Conservation (phyloP, 805 yeast genomes). For the Cyberlindnera mrakii region DNA sequence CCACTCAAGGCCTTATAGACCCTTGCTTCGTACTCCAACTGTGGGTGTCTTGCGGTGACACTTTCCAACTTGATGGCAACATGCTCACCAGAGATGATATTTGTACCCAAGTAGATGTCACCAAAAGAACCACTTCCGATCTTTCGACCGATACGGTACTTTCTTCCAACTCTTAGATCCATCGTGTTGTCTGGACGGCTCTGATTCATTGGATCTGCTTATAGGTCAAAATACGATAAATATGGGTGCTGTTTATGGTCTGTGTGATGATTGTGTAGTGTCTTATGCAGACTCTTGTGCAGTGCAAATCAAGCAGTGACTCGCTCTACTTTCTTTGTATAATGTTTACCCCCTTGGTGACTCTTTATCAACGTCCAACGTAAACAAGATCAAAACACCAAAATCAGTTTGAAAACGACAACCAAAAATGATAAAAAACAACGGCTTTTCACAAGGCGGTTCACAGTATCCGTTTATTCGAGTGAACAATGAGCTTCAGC, state of each 20-base stretch:
- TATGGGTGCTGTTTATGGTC: background rate
- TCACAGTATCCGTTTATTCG: too few species aligned
- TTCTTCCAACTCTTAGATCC: conserved; percentile 90
- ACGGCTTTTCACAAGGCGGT: too few species aligned
- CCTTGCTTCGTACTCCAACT: conserved; percentile 92
- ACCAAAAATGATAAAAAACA: too few species aligned
- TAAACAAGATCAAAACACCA: too few species aligned
- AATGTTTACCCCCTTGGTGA: too few species aligned
- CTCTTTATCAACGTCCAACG: too few species aligned
- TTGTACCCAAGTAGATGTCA: conserved; percentile 89
- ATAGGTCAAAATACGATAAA: background rate
- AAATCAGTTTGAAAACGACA: too few species aligned
- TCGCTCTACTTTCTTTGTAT: too few species aligned
- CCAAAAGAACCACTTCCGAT: conserved; percentile 98
- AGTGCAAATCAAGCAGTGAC: background rate
- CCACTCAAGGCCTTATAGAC: conserved; percentile 93
- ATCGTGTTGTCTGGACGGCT: conserved; percentile 22
- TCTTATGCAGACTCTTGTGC: background rate
- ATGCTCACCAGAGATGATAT: conserved; percentile 93
- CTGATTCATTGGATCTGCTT: background rate
- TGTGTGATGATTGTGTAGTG: background rate
- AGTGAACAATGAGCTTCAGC: too few species aligned
- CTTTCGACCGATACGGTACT: conserved; percentile 88
- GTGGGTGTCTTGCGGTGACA: conserved; percentile 90
- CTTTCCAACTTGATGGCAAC: conserved; percentile 95